These are phyloP conservation scores for Tetraselmis striata DNA, from an alignment of 139 green algal genomes.

Conservation along the genomic window DNA sequence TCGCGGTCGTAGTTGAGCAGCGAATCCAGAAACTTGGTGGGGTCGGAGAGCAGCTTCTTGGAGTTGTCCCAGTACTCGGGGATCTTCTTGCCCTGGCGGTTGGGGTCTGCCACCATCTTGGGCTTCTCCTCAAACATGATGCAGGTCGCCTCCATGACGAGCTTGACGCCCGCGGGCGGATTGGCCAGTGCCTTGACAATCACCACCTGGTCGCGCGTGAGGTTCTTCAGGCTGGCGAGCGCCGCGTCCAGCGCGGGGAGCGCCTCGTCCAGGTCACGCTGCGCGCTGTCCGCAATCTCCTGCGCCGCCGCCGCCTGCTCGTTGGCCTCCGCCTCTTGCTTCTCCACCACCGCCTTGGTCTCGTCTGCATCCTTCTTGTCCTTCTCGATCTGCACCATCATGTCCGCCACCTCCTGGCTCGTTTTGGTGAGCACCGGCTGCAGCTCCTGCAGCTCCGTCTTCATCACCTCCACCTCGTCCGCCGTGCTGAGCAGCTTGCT, in stretches of 20 bases:
- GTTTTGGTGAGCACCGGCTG: slow-evolving; percentile 48
- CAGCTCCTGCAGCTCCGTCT: slow-evolving; percentile 65
- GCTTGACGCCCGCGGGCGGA: slow-evolving; percentile 59
- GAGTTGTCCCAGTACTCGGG: slow-evolving; percentile 75
- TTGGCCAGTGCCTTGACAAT: slow-evolving; percentile 71
- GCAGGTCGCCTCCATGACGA: slow-evolving; percentile 76
- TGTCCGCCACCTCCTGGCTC: slow-evolving; percentile 59
- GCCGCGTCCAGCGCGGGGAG: slow-evolving; percentile 53
- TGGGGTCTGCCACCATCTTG: slow-evolving; percentile 74
- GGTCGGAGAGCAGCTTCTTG: slow-evolving; percentile 66
- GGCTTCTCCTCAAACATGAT: slow-evolving; percentile 84
- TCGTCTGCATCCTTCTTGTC: slow-evolving; percentile 65
- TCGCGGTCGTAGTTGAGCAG: slow-evolving; percentile 77
- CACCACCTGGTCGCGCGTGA: slow-evolving; percentile 42
- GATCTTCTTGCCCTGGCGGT: slow-evolving; percentile 64
- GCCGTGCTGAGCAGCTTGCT: slow-evolving; percentile 66
- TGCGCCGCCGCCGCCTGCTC: slow-evolving; percentile 50
- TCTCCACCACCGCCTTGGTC: slow-evolving; percentile 49
- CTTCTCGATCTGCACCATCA: slow-evolving; percentile 68
- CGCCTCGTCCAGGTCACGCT: slow-evolving; percentile 35
- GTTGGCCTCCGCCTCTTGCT: slow-evolving; percentile 70
- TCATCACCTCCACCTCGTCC: slow-evolving; percentile 62
- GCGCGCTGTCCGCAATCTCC: slow-evolving; percentile 30
- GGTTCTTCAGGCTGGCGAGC: slow-evolving; percentile 60
- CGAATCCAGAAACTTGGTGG: slow-evolving; percentile 66